Evolutionary conservation across 192 early-diverging fungal genomes (phyloP).

Genomic region (Backusella sp.): DNA sequence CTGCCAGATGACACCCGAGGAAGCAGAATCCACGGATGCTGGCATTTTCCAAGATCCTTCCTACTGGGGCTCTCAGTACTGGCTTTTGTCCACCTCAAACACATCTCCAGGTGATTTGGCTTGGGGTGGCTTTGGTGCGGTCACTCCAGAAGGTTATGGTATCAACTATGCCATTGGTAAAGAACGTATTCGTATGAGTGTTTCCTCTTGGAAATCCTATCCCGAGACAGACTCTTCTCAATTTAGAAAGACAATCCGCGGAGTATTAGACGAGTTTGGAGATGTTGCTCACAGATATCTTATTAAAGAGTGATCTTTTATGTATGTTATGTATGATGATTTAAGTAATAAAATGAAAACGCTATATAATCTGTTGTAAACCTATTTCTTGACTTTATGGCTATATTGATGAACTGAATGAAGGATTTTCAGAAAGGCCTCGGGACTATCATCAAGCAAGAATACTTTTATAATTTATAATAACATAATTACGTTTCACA

Average conservation of each 20-base stretch:
- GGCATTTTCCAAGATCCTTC: constrained; percentile 82
- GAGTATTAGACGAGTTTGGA: constrained; percentile 62
- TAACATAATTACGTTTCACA: no score
- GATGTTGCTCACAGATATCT: constrained; percentile 15
- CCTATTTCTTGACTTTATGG: background rate
- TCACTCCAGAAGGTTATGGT: constrained; percentile 84
- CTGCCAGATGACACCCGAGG: constrained; percentile 59
- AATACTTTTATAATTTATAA: no score
- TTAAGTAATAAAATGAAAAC: constrained; percentile 2
- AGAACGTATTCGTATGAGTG: constrained; percentile 68
- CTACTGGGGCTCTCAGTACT: constrained; percentile 75
- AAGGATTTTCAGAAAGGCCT: no score
- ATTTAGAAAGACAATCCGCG: constrained; percentile 63
- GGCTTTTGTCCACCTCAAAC: constrained; percentile 79
- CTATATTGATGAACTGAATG: no score
- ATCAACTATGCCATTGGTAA: constrained; percentile 77
- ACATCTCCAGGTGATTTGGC: constrained; percentile 69
- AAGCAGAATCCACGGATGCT: constrained; percentile 55
- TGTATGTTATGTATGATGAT: background rate
- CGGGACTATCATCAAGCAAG: no score
- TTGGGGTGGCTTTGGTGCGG: constrained; percentile 85
- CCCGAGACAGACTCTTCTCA: constrained; percentile 44
- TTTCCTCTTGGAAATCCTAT: constrained; percentile 53
- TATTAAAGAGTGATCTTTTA: background rate
- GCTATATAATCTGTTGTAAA: background rate